Conservation (phyloP, 225 moss, liverwort and hornwort genomes). For the Sphagnum tenellum region DNA sequence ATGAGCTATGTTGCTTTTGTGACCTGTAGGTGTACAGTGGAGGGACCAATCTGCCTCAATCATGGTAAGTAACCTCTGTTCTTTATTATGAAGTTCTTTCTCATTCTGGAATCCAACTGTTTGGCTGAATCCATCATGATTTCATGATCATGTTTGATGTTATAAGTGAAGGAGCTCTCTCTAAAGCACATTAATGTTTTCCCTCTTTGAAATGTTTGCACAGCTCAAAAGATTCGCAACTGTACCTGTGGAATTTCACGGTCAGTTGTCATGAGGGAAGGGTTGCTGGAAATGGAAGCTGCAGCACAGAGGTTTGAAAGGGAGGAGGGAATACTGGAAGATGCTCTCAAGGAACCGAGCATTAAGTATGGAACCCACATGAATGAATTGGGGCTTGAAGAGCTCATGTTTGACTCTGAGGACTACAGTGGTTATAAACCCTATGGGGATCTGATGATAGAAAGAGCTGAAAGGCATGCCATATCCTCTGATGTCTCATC, state of each 20-base stretch:
- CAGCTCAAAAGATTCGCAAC: slow-evolving; percentile 24
- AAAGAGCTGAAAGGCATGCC: not conserved
- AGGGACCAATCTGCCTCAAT: slow-evolving; percentile 30
- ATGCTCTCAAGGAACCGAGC: slow-evolving; percentile 9
- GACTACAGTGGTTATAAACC: slow-evolving; percentile 24
- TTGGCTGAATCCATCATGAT: not conserved
- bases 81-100: not conserved
- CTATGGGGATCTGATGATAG: slow-evolving; percentile 6
- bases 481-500: slow-evolving; percentile 1
- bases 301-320: slow-evolving; percentile 20
- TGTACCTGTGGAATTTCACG: slow-evolving; percentile 24
- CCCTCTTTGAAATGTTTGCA: not conserved
- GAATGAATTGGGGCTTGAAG: slow-evolving; percentile 13
- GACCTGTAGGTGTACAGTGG: slow-evolving; percentile 16
- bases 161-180: too few relatives aligned
- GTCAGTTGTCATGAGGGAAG: slow-evolving; percentile 19
- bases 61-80: slow-evolving; percentile 10
- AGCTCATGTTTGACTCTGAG: slow-evolving; percentile 19
- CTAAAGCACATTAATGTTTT: too few relatives aligned
- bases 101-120: not conserved
- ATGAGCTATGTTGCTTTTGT: slow-evolving; percentile 40
- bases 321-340: slow-evolving; percentile 23
- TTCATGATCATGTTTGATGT: too few relatives aligned
- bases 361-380: slow-evolving; percentile 18
- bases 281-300: slow-evolving; percentile 23